Evolutionary conservation across 768 basidiomycete genomes (phyloP), one percentile per base, ranked within the genome.

Genomic region (Suillus luteus): DNA sequence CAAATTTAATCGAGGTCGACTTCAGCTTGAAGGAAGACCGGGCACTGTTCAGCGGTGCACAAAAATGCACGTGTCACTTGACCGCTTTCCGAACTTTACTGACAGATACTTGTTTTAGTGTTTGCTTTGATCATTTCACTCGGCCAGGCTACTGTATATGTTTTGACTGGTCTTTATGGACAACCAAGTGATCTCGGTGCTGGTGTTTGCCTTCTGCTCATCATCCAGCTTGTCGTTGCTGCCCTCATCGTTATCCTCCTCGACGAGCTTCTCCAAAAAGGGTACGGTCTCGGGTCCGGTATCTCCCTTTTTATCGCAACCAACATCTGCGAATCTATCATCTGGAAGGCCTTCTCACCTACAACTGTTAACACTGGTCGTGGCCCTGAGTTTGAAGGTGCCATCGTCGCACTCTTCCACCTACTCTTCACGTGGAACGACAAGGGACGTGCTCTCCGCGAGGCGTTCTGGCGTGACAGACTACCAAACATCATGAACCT

Each of bases 261-360:
- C 69, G 96, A 99, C 74, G 96, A 99, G 77, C 93, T 99, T 66
- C 92, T 99, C 68, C 96, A 98, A 72, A 99, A 99, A 76, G 97
- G 96, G 49, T 99, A 99, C 77, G 96, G 97, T 74, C 93, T 99
- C 66, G 97, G 97, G 63, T 96, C 94, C 5, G 97, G 97, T 67
- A 98, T 99, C 78, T 96, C 95, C 63, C 90, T 99, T 63, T 99
- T 99, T 86, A 97, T 99, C 71, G 97, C 96, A 5, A 99, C 97
- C 81, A 99, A 99, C 84, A 99, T 99, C 70, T 99, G 96, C 78
- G 97, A 99, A 78, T 93, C 91, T 66, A 99, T 99, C 80, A 88
- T 99, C 74, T 99, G 96, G 96, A 99, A 99, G 74, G 97, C 96
- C 1, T 99, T 99, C 81, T 96, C 94, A 1, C 97, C 97, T 11